Conservation (phyloP, 2,329 filamentous ascomycete species). For the Alternaria tenuissima region DNA sequence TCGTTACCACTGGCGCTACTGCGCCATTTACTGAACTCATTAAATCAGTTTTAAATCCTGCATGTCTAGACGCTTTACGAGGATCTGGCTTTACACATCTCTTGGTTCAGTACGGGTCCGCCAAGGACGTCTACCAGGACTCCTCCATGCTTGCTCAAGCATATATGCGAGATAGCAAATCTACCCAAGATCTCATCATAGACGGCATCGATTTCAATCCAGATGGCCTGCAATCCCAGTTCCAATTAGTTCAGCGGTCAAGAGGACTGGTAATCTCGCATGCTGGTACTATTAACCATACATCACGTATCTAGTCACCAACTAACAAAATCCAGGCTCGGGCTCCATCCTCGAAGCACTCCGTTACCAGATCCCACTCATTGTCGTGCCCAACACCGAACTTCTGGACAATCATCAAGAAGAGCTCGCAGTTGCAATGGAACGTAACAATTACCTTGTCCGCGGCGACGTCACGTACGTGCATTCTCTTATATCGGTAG, state of each 20-base stretch:
- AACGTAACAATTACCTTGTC: conserved; percentile 78
- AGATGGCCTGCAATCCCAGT: conserved; percentile 66
- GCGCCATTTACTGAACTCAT: conserved; percentile 81
- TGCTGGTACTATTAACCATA: conserved; percentile 69
- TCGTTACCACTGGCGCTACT: conserved; percentile 93
- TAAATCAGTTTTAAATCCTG: conserved; percentile 66
- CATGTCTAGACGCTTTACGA: conserved; percentile 70
- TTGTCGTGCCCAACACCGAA: conserved; percentile 85
- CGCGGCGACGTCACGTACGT: conserved; percentile 71
- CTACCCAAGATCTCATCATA: conserved; percentile 51
- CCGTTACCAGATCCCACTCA: conserved; percentile 75
- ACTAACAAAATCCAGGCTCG: conserved; percentile 69
- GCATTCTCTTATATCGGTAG: neutral
- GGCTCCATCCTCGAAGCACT: conserved; percentile 88
- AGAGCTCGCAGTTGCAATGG: conserved; percentile 81
- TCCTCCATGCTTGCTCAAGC: conserved; percentile 22
- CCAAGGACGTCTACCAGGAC: conserved; percentile 62
- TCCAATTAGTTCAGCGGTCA: conserved; percentile 62
- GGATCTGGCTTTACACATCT: conserved; percentile 73
- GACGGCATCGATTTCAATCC: conserved; percentile 72
- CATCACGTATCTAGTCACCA: neutral
- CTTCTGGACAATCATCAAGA: conserved; percentile 91
- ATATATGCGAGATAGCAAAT: conserved; percentile 17
- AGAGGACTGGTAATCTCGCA: conserved; percentile 86
- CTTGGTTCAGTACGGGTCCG: conserved; percentile 80